These are phyloP conservation scores for Penicillium hesseltinei DNA, from an alignment of 2,329 filamentous ascomycete genomes.

Conservation along the genomic window DNA sequence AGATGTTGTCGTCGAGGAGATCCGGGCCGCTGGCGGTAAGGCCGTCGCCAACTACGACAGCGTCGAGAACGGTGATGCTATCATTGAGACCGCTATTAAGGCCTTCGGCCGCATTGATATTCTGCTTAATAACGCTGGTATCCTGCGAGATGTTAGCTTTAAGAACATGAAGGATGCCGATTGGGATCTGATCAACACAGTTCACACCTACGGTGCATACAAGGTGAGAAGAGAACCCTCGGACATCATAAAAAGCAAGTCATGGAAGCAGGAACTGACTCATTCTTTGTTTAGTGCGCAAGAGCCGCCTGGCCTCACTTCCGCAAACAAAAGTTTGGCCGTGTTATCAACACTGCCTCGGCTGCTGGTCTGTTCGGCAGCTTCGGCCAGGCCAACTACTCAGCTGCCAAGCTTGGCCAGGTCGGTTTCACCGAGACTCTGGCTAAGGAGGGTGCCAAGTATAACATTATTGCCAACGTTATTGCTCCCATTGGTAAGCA, in stretches of 20 bases:
- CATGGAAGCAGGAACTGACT: constrained; percentile 16
- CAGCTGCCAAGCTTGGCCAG: constrained; percentile 89
- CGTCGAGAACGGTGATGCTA: constrained; percentile 80
- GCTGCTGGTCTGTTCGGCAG: constrained; percentile 92
- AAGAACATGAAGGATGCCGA: constrained; percentile 98
- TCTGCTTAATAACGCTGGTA: constrained; percentile 97
- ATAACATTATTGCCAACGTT: constrained; percentile 94
- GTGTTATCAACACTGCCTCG: constrained; percentile 96
- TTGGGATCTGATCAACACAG: constrained; percentile 92
- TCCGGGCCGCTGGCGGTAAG: constrained; percentile 81
- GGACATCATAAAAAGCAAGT: neutral
- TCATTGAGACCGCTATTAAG: constrained; percentile 67
- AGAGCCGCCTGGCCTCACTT: constrained; percentile 96
- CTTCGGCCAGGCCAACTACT: constrained; percentile 96
- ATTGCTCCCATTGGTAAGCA: constrained; percentile 75
- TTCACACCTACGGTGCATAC: constrained; percentile 91
- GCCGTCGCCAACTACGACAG: constrained; percentile 95
- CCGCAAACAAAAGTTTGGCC: constrained; percentile 96
- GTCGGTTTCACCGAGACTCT: constrained; percentile 98
- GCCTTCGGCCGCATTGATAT: constrained; percentile 73
- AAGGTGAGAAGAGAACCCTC: constrained; percentile 54
- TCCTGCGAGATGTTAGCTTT: constrained; percentile 91
- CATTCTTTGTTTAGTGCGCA: constrained; percentile 57
- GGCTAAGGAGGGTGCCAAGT: constrained; percentile 95
- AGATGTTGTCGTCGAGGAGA: constrained; percentile 50